These are phyloP conservation scores for Aspergillus ellipticus DNA, from an alignment of 495 filamentous ascomycete genomes.

Conservation along the genomic window DNA sequence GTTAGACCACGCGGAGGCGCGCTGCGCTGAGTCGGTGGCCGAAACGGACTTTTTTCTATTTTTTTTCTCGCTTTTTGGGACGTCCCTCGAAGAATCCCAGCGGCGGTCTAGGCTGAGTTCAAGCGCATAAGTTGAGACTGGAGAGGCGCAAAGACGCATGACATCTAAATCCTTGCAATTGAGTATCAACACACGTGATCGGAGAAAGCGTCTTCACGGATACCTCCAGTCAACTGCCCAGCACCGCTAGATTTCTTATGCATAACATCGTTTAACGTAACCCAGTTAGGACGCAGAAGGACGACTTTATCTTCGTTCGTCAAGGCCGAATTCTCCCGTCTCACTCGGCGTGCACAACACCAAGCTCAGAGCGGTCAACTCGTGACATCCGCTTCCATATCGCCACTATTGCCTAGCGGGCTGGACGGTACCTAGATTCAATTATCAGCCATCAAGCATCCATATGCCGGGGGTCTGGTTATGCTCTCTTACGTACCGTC, in stretches of 20 bases:
- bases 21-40: not conserved
- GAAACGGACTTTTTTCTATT: not conserved
- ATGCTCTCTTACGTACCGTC: conserved; percentile 41
- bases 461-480: not conserved
- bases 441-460: not conserved
- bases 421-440: conserved; percentile 39
- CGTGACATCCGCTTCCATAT: conserved; percentile 5
- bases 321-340: not conserved
- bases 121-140: not conserved
- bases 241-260: not conserved
- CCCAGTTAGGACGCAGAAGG: not conserved
- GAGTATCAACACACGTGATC: not conserved
- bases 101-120: not conserved
- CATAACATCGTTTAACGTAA: conserved; percentile 1
- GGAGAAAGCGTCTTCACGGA: not conserved
- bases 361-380: conserved; percentile 5
- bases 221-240: not conserved
- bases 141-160: not conserved
- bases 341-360: conserved; percentile 2
- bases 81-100: conserved; percentile 5
- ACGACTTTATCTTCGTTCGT: not conserved
- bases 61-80: not conserved
- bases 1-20: conserved; percentile 3
- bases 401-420: conserved; percentile 41
- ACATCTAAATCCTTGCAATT: not conserved